Conservation (phyloP, 805 yeast species). For the Komagataella populi region DNA sequence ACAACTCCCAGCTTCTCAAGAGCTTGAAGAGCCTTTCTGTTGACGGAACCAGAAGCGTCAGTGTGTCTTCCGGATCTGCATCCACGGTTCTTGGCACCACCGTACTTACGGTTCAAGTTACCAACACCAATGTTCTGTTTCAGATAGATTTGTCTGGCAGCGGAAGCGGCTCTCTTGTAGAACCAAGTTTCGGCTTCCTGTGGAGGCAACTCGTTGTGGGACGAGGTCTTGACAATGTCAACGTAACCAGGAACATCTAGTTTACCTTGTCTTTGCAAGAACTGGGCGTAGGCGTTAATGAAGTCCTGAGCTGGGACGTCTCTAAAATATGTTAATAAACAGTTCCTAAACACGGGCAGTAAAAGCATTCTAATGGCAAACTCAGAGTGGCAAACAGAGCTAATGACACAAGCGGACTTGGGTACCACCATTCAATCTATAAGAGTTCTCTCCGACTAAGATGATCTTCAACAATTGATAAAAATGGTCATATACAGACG, state of each 20-base stretch:
- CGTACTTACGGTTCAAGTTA: slow-evolving; percentile 97
- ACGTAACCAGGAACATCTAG: slow-evolving; percentile 99
- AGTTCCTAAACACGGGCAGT: background rate
- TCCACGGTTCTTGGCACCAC: slow-evolving; percentile 99
- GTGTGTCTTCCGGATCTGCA: slow-evolving; percentile 96
- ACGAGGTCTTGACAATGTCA: slow-evolving; percentile 97
- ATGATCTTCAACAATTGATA: background rate
- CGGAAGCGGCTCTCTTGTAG: slow-evolving; percentile 99
- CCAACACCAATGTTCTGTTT: slow-evolving; percentile 99
- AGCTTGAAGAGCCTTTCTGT: slow-evolving; percentile 97
- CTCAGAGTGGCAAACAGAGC: slow-evolving; percentile 1
- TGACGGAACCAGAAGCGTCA: slow-evolving; percentile 98
- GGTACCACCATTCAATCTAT: background rate
- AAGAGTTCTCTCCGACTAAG: background rate
- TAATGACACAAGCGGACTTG: background rate
- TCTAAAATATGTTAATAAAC: slow-evolving; percentile 26
- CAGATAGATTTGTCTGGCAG: slow-evolving; percentile 99
- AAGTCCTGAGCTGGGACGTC: slow-evolving; percentile 99
- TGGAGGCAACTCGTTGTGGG: slow-evolving; percentile 99
- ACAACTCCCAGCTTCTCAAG: slow-evolving; percentile 96
- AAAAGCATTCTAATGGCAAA: background rate
- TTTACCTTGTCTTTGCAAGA: slow-evolving; percentile 99
- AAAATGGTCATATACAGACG: background rate
- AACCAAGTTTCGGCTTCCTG: slow-evolving; percentile 99
- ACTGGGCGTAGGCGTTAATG: slow-evolving; percentile 98